Base-by-base conservation (phyloP, 148 eudicot genomes). In the Amaranthus hypochondriacus region DNA sequence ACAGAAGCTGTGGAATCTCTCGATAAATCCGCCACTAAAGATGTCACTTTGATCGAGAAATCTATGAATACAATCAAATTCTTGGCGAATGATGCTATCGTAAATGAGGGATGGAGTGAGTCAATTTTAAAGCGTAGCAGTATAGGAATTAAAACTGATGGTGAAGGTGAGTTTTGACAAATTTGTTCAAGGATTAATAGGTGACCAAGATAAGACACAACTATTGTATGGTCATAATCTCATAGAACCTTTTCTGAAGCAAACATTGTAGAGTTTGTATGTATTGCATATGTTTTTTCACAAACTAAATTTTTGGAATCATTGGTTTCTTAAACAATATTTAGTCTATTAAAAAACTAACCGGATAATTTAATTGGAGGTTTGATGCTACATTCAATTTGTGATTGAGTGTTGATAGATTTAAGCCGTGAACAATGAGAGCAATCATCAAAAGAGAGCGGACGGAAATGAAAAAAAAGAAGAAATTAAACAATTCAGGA, bases 61-160 rank as follows among this genome's bases (percentile, higher is more conserved):
- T 90, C 96, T 13, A 84, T 95, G 49, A 92, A 95, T 68, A 80
- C 98, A 14, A 92, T 95, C 55, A 79, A 97, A 10, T 95, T 95
- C 70, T 62, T 95, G 53, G 89, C 98, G 8, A 84, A 92, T 47
- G 98, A 95, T 82, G 98, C 98, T 2, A 97, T 95, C 9, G 98
- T n/a, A n/a, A n/a, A 78, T 11, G 78, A 80, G 43, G 75, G 75
- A 4, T 90, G 96, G 96, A 62, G 21, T 10, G 76, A 73, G 48
- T 82, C 96, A 10, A 88, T 90, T 71, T 58, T 88, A 76, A 83
- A 83, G 75, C 82, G 88, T 47, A 61, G 83, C 9, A 77, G 78
- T 48, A 21, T 88, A 50, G 90, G 84, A 57, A 81, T 88, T 47
- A 90, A 86, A 81, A 65, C 72, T 0, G 85, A 65, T 11, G 85